Evolutionary conservation across 2,329 filamentous ascomycete genomes (phyloP).

Genomic region (Dactylellina leptospora): DNA sequence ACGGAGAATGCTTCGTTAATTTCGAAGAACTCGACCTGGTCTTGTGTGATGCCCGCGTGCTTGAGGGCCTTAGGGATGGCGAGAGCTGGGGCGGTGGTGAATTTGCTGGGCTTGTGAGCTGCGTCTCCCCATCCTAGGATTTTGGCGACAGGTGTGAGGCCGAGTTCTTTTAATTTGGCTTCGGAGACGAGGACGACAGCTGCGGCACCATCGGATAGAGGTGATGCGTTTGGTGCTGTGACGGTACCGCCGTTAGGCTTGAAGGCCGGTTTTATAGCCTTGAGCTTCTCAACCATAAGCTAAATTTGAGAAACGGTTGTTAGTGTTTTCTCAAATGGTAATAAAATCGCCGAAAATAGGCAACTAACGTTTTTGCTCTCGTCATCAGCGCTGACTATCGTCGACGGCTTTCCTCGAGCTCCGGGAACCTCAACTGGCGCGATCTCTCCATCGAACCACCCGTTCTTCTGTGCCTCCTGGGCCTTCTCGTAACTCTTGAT

Average conservation of each 20-base stretch:
- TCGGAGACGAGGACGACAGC: slow-evolving; percentile 94
- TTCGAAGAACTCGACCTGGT: slow-evolving; percentile 90
- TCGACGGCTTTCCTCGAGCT: slow-evolving; percentile 85
- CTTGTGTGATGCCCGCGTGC: slow-evolving; percentile 82
- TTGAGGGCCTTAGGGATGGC: slow-evolving; percentile 97
- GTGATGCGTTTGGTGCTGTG: slow-evolving; percentile 94
- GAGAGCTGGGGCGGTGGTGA: slow-evolving; percentile 91
- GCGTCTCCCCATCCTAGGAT: slow-evolving; percentile 98
- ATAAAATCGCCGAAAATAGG: neutral
- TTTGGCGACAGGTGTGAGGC: slow-evolving; percentile 90
- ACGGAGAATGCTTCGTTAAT: slow-evolving; percentile 99
- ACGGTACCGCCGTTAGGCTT: slow-evolving; percentile 83
- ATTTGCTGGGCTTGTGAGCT: slow-evolving; percentile 87
- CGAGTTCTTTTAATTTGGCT: slow-evolving; percentile 89
- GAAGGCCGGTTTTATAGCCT: slow-evolving; percentile 84
- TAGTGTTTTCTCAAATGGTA: too few relatives aligned
- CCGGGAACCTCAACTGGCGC: slow-evolving; percentile 86
- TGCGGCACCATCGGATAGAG: slow-evolving; percentile 92
- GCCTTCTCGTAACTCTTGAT: slow-evolving; percentile 95
- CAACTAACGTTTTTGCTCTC: slow-evolving; percentile 84
- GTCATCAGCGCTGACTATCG: slow-evolving; percentile 84
- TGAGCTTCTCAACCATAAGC: slow-evolving; percentile 82
- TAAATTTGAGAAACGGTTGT: slow-evolving; percentile 56
- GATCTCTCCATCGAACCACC: slow-evolving; percentile 85
- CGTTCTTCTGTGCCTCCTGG: slow-evolving; percentile 81